phyloP scores from a whole-genome alignment of 257 asterid species.

The Solanum ahanhuiri region DNA sequence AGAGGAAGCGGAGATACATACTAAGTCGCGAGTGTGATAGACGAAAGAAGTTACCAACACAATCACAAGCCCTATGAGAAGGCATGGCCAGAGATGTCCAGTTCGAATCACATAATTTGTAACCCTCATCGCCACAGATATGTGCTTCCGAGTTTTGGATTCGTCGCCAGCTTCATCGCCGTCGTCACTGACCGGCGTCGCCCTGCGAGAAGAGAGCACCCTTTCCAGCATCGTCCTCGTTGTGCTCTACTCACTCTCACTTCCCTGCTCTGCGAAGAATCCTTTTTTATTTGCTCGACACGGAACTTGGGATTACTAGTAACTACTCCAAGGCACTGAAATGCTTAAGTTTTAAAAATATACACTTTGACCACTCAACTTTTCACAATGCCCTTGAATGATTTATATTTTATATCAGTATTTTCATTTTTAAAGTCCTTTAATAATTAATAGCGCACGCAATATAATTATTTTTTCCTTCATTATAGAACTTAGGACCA shows the following conservation, averaged over 20 bases:
- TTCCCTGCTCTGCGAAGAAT: not conserved
- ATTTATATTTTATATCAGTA: not conserved
- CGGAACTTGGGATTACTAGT: not conserved
- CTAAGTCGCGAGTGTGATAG: conserved; percentile 61
- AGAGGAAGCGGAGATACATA: conserved; percentile 68
- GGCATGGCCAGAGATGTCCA: conserved; percentile 65
- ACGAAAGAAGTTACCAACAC: conserved; percentile 35
- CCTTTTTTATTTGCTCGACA: not conserved
- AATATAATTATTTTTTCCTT: not conserved
- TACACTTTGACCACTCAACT: not conserved
- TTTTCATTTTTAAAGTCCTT: not conserved
- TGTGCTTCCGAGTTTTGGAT: conserved; percentile 76
- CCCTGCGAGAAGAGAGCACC: conserved; percentile 63
- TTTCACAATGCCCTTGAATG: not conserved
- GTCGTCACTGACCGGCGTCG: conserved; percentile 47
- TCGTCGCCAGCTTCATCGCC: conserved; percentile 44
- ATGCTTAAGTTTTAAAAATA: not conserved
- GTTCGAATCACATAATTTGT: conserved; percentile 63
- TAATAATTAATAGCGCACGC: not conserved
- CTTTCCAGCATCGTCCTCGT: conserved; percentile 57
- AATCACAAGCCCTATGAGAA: conserved; percentile 37
- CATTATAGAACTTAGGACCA: not conserved
- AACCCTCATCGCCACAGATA: conserved; percentile 29
- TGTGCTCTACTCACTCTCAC: not conserved
- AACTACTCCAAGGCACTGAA: not conserved